A percentile compares a stretch with the other conserved stretches of the same genome.
These are phyloP conservation scores for Monilinia aucupariae DNA, from an alignment of 2,329 filamentous ascomycete species.

Conservation along the genomic window DNA sequence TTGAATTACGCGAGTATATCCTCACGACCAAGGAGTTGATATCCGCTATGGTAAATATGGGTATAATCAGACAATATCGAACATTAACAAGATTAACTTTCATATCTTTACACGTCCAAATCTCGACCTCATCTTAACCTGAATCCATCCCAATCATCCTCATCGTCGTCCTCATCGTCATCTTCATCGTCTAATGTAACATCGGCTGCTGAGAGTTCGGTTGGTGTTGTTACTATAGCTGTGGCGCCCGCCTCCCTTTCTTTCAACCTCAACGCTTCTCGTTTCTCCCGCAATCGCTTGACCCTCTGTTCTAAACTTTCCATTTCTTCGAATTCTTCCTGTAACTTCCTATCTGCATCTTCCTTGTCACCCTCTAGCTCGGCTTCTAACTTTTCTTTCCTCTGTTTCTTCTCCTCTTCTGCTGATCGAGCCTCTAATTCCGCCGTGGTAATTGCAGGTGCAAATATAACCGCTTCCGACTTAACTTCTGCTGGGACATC, in stretches of 20 bases:
- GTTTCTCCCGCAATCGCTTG: conserved; percentile 59
- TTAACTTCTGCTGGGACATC: conserved; percentile 33
- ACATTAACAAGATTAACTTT: not conserved
- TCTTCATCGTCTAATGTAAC: conserved; percentile 16
- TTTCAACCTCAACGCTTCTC: conserved; percentile 56
- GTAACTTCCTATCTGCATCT: conserved; percentile 66
- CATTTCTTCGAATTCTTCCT: conserved; percentile 80
- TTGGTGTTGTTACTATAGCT: not conserved
- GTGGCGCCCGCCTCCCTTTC: conserved; percentile 21
- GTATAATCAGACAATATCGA: conserved; percentile 4
- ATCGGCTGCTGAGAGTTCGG: not conserved
- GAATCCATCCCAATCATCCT: conserved; percentile 23
- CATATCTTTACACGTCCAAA: not conserved
- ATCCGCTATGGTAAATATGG: not conserved
- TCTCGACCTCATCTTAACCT: conserved; percentile 11
- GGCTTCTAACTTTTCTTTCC: conserved; percentile 46
- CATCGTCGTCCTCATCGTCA: conserved; percentile 15
- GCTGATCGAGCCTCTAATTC: conserved; percentile 53
- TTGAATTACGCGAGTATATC: conserved; percentile 3
- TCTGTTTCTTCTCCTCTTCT: conserved; percentile 45
- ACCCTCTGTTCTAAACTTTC: conserved; percentile 70
- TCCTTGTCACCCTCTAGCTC: conserved; percentile 64
- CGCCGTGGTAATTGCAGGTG: conserved; percentile 60
- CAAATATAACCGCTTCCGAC: conserved; percentile 57
- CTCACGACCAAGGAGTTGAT: not conserved